Evolutionary conservation across 2,329 filamentous ascomycete species (phyloP).

Genomic region (Chaetomium olivaceum): DNA sequence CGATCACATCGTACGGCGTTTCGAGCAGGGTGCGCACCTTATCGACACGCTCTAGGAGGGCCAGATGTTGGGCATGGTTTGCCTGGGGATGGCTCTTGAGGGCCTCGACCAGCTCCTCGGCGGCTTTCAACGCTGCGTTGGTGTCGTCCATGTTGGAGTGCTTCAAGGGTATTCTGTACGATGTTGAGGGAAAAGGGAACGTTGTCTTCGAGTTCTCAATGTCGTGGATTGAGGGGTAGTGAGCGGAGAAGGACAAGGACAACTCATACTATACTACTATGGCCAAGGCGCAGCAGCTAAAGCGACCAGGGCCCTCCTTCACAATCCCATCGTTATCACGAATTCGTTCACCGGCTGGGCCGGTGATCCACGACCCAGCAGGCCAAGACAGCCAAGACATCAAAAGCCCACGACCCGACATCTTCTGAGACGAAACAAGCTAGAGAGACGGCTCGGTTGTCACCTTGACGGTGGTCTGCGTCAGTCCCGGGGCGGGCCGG

Average conservation of each 20-base stretch:
- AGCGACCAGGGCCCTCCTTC: constrained; percentile 14
- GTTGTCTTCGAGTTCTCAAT: background rate
- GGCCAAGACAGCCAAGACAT: background rate
- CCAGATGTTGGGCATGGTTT: constrained; percentile 20
- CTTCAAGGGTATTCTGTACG: background rate
- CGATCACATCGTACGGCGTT: constrained; percentile 35
- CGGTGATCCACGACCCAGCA: background rate
- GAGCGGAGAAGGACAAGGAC: constrained; percentile 8
- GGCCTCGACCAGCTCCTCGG: constrained; percentile 36
- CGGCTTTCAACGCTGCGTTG: constrained; percentile 28
- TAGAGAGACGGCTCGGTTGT: background rate
- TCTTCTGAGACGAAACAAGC: background rate
- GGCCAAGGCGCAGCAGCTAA: background rate
- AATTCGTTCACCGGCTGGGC: background rate
- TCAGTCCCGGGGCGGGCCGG: background rate
- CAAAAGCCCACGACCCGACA: background rate
- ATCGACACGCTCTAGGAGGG: constrained; percentile 32
- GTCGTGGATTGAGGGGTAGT: constrained; percentile 2
- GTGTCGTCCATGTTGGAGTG: constrained; percentile 23
- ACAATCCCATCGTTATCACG: constrained; percentile 5
- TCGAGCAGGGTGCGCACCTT: constrained; percentile 33
- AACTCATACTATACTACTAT: background rate
- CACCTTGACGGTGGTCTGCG: background rate
- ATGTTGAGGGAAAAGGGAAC: background rate
- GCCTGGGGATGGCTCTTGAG: constrained; percentile 31